phyloP scores from a whole-genome alignment of 2,329 filamentous ascomycete species.

The Claviceps cyperi region DNA sequence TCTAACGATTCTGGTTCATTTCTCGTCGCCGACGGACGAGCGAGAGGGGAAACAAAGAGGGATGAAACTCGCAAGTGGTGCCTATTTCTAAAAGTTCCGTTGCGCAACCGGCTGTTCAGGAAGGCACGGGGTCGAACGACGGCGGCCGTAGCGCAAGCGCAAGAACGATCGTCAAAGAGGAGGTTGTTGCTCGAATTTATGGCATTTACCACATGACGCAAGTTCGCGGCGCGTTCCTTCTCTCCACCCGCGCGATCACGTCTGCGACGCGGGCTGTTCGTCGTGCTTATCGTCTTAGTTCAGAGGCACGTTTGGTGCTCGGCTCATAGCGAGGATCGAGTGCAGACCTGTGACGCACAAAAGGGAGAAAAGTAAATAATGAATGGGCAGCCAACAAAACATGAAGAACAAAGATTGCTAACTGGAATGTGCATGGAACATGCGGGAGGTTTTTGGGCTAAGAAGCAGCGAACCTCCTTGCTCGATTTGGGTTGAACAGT shows the following conservation, averaged over 20 bases:
- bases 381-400: not conserved
- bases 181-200: slow-evolving; percentile 2
- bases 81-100: not conserved
- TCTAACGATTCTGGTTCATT: slow-evolving; percentile 4
- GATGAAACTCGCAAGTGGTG: not conserved
- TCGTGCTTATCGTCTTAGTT: slow-evolving; percentile 2
- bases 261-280: slow-evolving; percentile 3
- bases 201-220: slow-evolving; percentile 7
- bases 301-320: slow-evolving; percentile 1
- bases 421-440: slow-evolving; percentile 6
- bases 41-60: not conserved
- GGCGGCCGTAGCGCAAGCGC: not conserved
- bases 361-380: not conserved
- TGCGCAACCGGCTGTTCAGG: not conserved
- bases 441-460: slow-evolving; percentile 4
- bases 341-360: slow-evolving; percentile 1
- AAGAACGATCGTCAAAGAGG: slow-evolving; percentile 1
- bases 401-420: slow-evolving; percentile 1
- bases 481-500: slow-evolving; percentile 6
- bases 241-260: not conserved
- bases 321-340: slow-evolving; percentile 4
- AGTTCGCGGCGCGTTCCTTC: not conserved
- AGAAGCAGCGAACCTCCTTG: slow-evolving; percentile 3
- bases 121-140: not conserved
- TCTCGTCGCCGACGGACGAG: slow-evolving; percentile 3